Evolutionary conservation across 495 filamentous ascomycete species (phyloP), one percentile per base, ranked within the genome.

Genomic region (Aeminium ludgeri): DNA sequence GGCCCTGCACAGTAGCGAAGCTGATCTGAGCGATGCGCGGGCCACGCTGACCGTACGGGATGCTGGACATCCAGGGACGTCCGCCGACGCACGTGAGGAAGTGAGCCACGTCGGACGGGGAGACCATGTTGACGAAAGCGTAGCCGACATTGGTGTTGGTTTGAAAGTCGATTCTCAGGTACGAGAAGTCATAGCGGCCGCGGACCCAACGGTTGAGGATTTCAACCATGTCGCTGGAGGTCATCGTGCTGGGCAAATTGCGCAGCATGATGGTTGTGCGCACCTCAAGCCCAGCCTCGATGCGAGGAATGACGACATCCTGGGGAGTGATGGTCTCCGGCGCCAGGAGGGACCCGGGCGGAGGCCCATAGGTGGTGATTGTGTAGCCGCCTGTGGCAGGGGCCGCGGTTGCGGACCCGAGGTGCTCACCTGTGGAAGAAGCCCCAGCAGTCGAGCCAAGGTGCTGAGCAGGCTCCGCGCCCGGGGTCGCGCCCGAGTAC

Each of bases 51-150:
- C 23, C 23, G 23, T 25, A 25, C 23, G 23, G 23, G 23, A 25
- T 25, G 23, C 8, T 25, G 23, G 23, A 8, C 23, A 25, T 62
- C 79, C 87, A 94, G 36, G 70, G 68, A 46, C 73, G 25, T 36
- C 37, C 42, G n/a, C 12, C 40, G 10, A 46, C 16, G 27, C 41
- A 17, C 30, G 44, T 20, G 13, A 53, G 15, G 28, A 60, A 34
- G 3, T 38, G 30, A 7, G 54, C 20, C 19, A 58, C 48, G 36
- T 46, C 41, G 64, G 74, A 70, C 52, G 86, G 78, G 57, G 84
- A 73, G 34, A 73, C 72, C 53, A 97, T 93, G 56, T 97, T 95
- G 59, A 97, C 82, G 62, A 97, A 97, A 0, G 86, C 89, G 65
- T 97, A 97, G 43, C 89, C 89, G 43, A 97, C 89, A 59, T 86